Evolutionary conservation across 148 eudicot species (phyloP), one percentile per base, ranked within the genome.

Genomic region (Rhododendron mucronatum): DNA sequence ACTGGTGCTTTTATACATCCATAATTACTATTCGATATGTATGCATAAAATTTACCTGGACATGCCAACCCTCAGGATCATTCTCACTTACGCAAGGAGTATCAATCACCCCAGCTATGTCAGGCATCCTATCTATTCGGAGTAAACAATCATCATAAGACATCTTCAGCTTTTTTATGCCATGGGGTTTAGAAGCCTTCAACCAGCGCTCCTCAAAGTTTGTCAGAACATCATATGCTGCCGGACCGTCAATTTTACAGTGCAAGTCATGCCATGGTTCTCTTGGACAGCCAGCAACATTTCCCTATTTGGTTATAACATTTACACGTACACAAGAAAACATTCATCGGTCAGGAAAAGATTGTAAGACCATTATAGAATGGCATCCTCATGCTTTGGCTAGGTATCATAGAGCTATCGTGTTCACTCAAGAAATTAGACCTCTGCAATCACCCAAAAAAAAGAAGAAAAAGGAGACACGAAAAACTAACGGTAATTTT

Each of bases 181-280:
- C 97, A 80, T 81, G 92, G 76, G 97, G 93, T 90, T 95, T 95
- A 82, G 98, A 86, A 81, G 98, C 98, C 90, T 93, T 97, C 63
- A 89, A n/a, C 99, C 99, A 97, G 20, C 99, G 94, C 86, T 95
- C 95, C 87, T 95, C 91, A 59, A 97, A 97, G 90, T 97, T 97
- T 71, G 92, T 87, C 76, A 97, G 92, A 61, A 97, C 93, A 89
- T 97, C 99, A 88, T 94, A 97, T 84, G 99, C 98, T 39, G 99
- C 99, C 1, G 98, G 98, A 48, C 99, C 99, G 59, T 95, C 98
- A 88, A 95, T 94, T 89, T 94, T 97, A 83, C 92, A 89, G 86
- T 97, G 99, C 93, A 97, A 85, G 85, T 97, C 99, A 90, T 97
- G 99, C 99, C 99, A 97, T 83, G 99, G 99, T 85, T 97, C 96